phyloP scores from a whole-genome alignment of 2,329 filamentous ascomycete species.

The Lachnellula arida region DNA sequence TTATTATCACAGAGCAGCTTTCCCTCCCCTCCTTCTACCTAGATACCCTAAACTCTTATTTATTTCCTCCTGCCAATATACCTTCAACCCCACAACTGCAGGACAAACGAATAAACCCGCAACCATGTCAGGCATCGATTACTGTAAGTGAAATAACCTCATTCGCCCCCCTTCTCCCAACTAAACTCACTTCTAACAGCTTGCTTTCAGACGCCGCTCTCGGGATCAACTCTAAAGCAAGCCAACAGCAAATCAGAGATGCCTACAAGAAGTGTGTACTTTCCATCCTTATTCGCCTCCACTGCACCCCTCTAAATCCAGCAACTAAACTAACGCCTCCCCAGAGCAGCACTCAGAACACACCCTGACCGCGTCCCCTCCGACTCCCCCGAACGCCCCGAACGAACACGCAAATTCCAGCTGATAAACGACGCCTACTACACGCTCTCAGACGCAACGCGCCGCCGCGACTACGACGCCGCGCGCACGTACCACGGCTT shows the following conservation, averaged over 20 bases:
- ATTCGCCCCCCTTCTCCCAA: not conserved
- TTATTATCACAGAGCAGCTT: not conserved
- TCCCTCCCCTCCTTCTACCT: not conserved
- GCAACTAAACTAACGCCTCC: slow-evolving; percentile 15
- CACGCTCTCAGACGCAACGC: slow-evolving; percentile 72
- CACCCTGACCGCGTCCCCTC: slow-evolving; percentile 86
- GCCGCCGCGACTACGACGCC: slow-evolving; percentile 80
- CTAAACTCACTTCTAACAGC: slow-evolving; percentile 4
- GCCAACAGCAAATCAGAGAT: slow-evolving; percentile 78
- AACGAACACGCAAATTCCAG: slow-evolving; percentile 84
- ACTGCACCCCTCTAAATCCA: not conserved
- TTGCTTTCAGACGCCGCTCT: slow-evolving; percentile 61
- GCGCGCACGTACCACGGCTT: slow-evolving; percentile 57
- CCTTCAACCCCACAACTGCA: too few relatives aligned
- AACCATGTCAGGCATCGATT: slow-evolving; percentile 29
- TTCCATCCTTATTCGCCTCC: not conserved
- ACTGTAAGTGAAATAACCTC: slow-evolving; percentile 34
- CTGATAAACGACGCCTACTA: slow-evolving; percentile 92
- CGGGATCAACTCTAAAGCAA: slow-evolving; percentile 67
- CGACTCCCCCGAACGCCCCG: slow-evolving; percentile 75
- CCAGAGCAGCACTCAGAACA: slow-evolving; percentile 79
- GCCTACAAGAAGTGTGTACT: slow-evolving; percentile 77
- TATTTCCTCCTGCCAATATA: not conserved
- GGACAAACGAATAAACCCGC: not conserved
- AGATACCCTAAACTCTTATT: not conserved